Conservation (phyloP, 805 yeast species). For the Teunomyces panamensis region DNA sequence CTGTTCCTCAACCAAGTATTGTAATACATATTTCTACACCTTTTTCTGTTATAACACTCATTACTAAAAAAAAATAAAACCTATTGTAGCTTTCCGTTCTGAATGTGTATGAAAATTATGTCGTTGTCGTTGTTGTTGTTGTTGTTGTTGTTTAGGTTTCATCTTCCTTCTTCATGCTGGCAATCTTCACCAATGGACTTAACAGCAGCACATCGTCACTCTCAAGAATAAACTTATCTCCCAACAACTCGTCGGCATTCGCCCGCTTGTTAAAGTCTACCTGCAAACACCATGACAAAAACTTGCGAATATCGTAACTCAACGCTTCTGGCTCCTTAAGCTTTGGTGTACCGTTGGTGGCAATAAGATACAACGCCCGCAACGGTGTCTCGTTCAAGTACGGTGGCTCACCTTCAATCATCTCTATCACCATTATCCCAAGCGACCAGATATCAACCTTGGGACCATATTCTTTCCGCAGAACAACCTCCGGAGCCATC, state of each 20-base stretch:
- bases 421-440: conserved; percentile 97
- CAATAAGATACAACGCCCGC: conserved; percentile 89
- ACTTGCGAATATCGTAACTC: conserved; percentile 60
- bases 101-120: background rate
- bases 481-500: conserved; percentile 99
- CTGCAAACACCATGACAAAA: conserved; percentile 73
- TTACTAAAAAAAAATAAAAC: too few species aligned
- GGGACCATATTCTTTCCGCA: conserved; percentile 92
- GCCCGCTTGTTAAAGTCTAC: conserved; percentile 83
- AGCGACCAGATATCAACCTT: conserved; percentile 97
- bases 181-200: conserved; percentile 72
- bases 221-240: conserved; percentile 60
- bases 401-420: conserved; percentile 99
- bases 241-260: conserved; percentile 68
- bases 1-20: conserved; percentile 21
- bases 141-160: conserved; percentile 7
- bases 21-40: background rate
- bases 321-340: conserved; percentile 84
- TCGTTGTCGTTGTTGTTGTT: background rate
- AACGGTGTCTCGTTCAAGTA: conserved; percentile 94
- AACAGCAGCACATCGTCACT: conserved; percentile 61
- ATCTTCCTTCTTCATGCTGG: conserved; percentile 57
- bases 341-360: conserved; percentile 94
- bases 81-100: too few species aligned
- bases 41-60: background rate